These are phyloP conservation scores for Lactarius psammicola DNA, from an alignment of 768 basidiomycete species.

Conservation along the genomic window DNA sequence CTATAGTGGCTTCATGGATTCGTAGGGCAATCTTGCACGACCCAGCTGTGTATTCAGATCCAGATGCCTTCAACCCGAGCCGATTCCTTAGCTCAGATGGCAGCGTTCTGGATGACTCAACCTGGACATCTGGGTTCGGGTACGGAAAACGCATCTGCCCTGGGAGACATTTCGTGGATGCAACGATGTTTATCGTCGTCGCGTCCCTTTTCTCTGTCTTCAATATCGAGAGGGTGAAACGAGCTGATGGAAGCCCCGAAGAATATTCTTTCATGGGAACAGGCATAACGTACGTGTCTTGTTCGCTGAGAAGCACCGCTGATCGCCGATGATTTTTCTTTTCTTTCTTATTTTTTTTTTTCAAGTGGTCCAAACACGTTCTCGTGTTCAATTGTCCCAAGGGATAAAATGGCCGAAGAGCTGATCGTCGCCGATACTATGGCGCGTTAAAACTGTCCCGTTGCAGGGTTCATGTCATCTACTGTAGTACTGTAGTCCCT, in stretches of 20 bases:
- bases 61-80: constrained; percentile 16
- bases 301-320: not conserved
- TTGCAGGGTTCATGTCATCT: not conserved
- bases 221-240: not conserved
- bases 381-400: constrained; percentile 5
- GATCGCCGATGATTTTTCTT: not conserved
- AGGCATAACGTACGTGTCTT: constrained; percentile 2
- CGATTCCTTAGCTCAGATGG: constrained; percentile 17
- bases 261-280: not conserved
- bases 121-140: constrained; percentile 22
- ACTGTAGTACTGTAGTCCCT: not conserved
- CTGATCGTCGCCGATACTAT: constrained; percentile 1
- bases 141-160: constrained; percentile 30
- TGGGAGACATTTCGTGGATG: constrained; percentile 24
- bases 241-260: not conserved
- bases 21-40: constrained; percentile 17
- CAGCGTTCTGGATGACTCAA: not conserved
- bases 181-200: constrained; percentile 9
- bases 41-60: constrained; percentile 1
- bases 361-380: constrained; percentile 12
- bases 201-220: constrained; percentile 19
- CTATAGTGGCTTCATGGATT: not conserved
- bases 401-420: constrained; percentile 12
- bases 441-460: not conserved
- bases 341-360: not conserved